Conservation (phyloP, 164 flowering plant species). For the Cinnamomum micranthum region DNA sequence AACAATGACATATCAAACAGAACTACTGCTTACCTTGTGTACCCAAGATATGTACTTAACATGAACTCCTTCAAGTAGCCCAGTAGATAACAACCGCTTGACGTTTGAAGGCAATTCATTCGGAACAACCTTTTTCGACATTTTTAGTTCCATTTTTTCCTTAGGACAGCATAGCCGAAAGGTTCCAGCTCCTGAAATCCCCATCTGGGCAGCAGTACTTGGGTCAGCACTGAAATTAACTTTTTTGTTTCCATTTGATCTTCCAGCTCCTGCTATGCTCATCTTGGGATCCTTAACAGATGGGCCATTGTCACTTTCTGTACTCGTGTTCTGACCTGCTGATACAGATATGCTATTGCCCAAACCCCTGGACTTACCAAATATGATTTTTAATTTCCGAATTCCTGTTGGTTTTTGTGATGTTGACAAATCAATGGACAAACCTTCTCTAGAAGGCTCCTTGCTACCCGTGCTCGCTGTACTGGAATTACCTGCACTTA, state of each 20-base stretch:
- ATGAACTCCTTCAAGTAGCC: constrained; percentile 72
- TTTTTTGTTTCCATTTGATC: constrained; percentile 22
- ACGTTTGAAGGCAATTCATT: constrained; percentile 69
- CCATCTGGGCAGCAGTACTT: constrained; percentile 10
- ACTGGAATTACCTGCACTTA: constrained; percentile 20
- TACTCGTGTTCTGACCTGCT: constrained; percentile 21
- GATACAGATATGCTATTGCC: constrained; percentile 26
- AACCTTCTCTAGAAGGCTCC: constrained; percentile 35
- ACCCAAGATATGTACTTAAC: constrained; percentile 60
- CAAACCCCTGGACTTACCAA: constrained; percentile 41
- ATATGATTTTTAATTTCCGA: constrained; percentile 46
- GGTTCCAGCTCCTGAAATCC: constrained; percentile 20
- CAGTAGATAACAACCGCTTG: constrained; percentile 61
- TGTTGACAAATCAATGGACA: constrained; percentile 40
- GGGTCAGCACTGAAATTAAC: constrained; percentile 17
- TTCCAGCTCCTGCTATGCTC: constrained; percentile 14
- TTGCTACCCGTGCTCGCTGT: constrained; percentile 23
- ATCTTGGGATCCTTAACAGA: constrained; percentile 36
- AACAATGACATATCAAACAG: not conserved
- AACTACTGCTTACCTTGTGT: constrained; percentile 42
- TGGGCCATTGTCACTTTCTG: constrained; percentile 26
- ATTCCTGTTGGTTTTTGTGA: constrained; percentile 41
- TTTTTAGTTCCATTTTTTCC: constrained; percentile 37
- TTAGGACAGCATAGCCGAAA: constrained; percentile 11
- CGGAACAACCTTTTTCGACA: constrained; percentile 43